These are phyloP conservation scores for Botrytis cinerea DNA, from an alignment of 2,329 filamentous ascomycete genomes.

Conservation along the genomic window DNA sequence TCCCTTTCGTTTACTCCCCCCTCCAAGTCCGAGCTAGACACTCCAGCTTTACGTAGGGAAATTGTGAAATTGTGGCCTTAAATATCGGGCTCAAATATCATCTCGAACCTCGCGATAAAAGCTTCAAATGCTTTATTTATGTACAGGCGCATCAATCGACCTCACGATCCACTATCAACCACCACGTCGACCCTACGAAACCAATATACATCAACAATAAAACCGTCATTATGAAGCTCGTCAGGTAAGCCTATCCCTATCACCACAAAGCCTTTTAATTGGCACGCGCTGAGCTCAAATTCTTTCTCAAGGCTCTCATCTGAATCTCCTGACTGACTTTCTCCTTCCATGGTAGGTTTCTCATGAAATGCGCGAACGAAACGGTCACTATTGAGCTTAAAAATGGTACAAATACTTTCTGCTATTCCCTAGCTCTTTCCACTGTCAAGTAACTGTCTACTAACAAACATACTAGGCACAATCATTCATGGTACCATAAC, in stretches of 20 bases:
- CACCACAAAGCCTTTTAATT: slow-evolving; percentile 34
- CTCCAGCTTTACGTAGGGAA: background rate
- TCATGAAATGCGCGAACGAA: slow-evolving; percentile 99
- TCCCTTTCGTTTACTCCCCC: background rate
- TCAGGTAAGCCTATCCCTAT: slow-evolving; percentile 66
- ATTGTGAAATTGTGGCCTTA: background rate
- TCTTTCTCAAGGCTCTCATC: slow-evolving; percentile 45
- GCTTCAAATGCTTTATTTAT: slow-evolving; percentile 21
- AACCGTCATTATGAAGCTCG: slow-evolving; percentile 84
- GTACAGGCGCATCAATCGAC: slow-evolving; percentile 16
- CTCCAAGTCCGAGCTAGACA: background rate
- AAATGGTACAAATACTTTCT: slow-evolving; percentile 66
- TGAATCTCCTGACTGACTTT: slow-evolving; percentile 43
- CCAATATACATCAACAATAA: slow-evolving; percentile 7
- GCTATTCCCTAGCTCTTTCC: background rate
- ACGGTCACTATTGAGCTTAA: slow-evolving; percentile 98
- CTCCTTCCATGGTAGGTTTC: slow-evolving; percentile 64
- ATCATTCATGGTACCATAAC: slow-evolving; percentile 97
- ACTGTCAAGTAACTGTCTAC: background rate
- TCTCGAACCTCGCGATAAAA: slow-evolving; percentile 23
- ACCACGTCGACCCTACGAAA: background rate
- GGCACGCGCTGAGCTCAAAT: slow-evolving; percentile 50
- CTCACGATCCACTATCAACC: slow-evolving; percentile 10
- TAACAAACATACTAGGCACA: slow-evolving; percentile 64
- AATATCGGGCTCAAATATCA: background rate